Evolutionary conservation across 345 rosid genomes (phyloP), one percentile per base, ranked within the genome.

Genomic region (Anastatica hierochuntica): DNA sequence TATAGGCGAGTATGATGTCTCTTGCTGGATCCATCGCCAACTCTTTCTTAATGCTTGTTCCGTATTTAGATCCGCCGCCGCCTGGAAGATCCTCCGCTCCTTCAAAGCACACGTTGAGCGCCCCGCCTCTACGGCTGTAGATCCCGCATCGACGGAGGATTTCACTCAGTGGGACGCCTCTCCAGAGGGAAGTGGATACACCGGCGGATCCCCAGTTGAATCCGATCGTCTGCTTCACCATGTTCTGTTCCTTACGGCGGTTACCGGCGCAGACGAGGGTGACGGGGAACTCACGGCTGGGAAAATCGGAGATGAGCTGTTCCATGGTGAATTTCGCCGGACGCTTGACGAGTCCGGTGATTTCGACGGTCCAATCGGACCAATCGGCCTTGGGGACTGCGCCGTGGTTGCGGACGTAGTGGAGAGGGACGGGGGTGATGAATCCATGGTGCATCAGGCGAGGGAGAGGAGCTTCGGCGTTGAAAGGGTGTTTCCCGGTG

Each of bases 191-290:
- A 17, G 85, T 90, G 2, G 98, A 90, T 1, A 87, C 27, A 31
- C 81, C 98, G 0, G 84, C 87, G 0, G 92, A 67, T 7, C 96
- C 98, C 98, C 98, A 90, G 75, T 90, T 90, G 57, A 90, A 90
- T 6, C 98, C 96, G 8, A 87, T 75, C 5, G 84, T 87, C 49
- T 90, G 71, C 45, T 82, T 87, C 14, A 74, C 78, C 95, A 84
- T 84, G 76, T 90, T 90, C 52, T 90, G 98, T 55, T 90, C 98
- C 61, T 82, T 87, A 8, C 98, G 79, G 29, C 98, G 69, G 63
- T 90, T 90, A 0, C 98, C 98, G 5, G 98, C 95, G 73, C 98
- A 90, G 19, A 82, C 94, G 23, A 90, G 75, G 0, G 95, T 84
- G 0, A 70, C 95, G 0, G 95, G 98, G 17, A 92, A 60, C 52